phyloP scores from a whole-genome alignment of 768 basidiomycete genomes.

The Hemileccinum rubropunctum region DNA sequence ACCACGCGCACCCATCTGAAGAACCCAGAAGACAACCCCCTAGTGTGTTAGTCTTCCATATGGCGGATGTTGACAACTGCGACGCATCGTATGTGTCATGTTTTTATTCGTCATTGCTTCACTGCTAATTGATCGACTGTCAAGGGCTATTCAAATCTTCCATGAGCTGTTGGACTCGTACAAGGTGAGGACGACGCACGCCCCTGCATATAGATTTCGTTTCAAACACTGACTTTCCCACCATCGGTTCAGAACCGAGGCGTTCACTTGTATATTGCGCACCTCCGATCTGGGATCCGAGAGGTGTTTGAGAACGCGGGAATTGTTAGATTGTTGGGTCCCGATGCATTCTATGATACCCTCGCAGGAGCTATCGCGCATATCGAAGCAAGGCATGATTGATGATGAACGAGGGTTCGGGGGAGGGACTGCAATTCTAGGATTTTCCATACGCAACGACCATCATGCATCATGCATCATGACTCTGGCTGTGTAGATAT shows the following conservation, averaged over 20 bases:
- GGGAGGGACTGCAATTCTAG: not conserved
- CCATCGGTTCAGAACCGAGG: constrained; percentile 36
- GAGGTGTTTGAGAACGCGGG: constrained; percentile 44
- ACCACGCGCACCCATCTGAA: constrained; percentile 85
- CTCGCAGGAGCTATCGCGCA: constrained; percentile 41
- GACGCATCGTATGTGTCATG: constrained; percentile 79
- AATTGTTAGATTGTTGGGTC: constrained; percentile 41
- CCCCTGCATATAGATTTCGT: not conserved
- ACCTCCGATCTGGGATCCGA: constrained; percentile 38
- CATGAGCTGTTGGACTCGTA: constrained; percentile 78
- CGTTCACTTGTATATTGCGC: constrained; percentile 45
- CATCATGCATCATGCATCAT: no score
- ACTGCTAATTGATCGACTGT: constrained; percentile 5
- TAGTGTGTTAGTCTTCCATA: constrained; percentile 82
- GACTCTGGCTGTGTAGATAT: not conserved
- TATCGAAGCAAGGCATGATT: constrained; percentile 29
- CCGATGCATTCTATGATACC: constrained; percentile 43
- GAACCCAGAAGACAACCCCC: constrained; percentile 74
- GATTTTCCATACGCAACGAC: not conserved
- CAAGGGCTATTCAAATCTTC: constrained; percentile 81
- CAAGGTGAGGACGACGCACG: constrained; percentile 41
- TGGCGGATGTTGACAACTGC: constrained; percentile 86
- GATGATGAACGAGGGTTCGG: not conserved
- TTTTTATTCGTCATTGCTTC: not conserved
- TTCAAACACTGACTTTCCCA: not conserved